Evolutionary conservation across 2,329 filamentous ascomycete genomes (phyloP).

Genomic region (Colletotrichum paranaense): DNA sequence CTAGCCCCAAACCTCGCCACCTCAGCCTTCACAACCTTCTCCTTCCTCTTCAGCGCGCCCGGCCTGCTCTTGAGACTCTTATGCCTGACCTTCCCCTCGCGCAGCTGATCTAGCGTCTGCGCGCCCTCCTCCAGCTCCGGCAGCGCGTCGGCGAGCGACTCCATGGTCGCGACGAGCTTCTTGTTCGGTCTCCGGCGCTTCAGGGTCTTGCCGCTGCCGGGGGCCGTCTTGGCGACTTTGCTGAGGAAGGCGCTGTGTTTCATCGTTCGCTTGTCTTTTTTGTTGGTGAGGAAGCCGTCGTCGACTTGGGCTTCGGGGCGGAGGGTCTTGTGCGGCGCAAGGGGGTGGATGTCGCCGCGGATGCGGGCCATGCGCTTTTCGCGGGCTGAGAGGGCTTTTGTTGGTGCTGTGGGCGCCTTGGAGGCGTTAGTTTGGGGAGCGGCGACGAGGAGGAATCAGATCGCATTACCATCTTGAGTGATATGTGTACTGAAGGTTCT

Average conservation of each 20-base stretch:
- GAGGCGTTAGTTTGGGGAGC: neutral
- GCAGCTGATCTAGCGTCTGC: conserved; percentile 53
- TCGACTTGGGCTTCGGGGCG: conserved; percentile 61
- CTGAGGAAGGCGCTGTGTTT: conserved; percentile 85
- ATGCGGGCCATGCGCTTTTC: conserved; percentile 65
- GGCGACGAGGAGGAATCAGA: fast-evolving
- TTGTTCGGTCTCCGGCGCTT: conserved; percentile 77
- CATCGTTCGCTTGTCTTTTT: conserved; percentile 85
- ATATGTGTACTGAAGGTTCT: no score
- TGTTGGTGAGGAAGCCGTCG: conserved; percentile 75
- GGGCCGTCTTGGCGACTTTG: conserved; percentile 63
- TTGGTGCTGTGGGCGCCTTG: conserved; percentile 48
- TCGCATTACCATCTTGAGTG: conserved; percentile 13
- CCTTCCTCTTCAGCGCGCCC: conserved; percentile 86
- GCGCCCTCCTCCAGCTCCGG: conserved; percentile 69
- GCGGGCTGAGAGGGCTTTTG: conserved; percentile 68
- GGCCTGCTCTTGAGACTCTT: conserved; percentile 80
- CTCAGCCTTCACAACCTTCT: conserved; percentile 82
- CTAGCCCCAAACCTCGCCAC: conserved; percentile 86
- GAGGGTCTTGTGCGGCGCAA: conserved; percentile 63
- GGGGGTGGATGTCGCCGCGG: conserved; percentile 59
- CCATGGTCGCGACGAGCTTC: conserved; percentile 81
- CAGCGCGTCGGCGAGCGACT: conserved; percentile 82
- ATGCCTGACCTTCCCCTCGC: conserved; percentile 74
- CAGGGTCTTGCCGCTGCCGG: conserved; percentile 56